These are phyloP conservation scores for Hymenochaete sp. DNA, from an alignment of 1,284 basidiomycete genomes.

Conservation along the genomic window DNA sequence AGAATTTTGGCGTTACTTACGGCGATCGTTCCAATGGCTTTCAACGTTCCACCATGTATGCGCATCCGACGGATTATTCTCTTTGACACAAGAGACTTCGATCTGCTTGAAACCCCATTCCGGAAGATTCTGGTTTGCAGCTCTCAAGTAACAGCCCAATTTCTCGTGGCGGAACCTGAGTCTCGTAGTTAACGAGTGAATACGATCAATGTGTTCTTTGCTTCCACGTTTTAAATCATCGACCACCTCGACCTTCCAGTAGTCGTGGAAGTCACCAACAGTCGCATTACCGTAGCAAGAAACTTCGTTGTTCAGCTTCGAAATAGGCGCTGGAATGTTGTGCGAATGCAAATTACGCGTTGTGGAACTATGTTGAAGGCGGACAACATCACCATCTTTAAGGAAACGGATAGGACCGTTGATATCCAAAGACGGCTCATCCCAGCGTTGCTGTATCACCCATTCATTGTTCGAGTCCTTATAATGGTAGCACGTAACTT, in stretches of 20 bases:
- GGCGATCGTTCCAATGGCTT: constrained; percentile 88
- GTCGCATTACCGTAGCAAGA: constrained; percentile 87
- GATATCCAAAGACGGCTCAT: constrained; percentile 55
- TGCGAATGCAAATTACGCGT: constrained; percentile 93
- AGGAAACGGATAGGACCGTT: constrained; percentile 66
- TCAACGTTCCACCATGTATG: constrained; percentile 99
- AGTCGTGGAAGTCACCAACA: constrained; percentile 81
- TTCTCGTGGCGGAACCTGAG: constrained; percentile 76
- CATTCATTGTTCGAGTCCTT: constrained; percentile 98
- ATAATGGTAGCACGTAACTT: constrained; percentile 99
- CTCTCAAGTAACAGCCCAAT: constrained; percentile 83
- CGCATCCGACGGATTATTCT: constrained; percentile 73
- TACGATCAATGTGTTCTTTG: constrained; percentile 51
- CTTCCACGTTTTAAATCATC: constrained; percentile 74
- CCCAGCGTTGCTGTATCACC: constrained; percentile 76
- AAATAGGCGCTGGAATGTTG: constrained; percentile 76
- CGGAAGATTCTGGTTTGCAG: constrained; percentile 83
- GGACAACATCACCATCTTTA: constrained; percentile 69
- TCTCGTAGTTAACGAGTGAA: constrained; percentile 87
- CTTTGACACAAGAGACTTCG: constrained; percentile 90
- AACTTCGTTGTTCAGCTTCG: constrained; percentile 88
- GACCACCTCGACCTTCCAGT: constrained; percentile 92
- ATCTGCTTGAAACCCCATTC: constrained; percentile 99
- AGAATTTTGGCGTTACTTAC: constrained; percentile 43
- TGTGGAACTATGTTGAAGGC: constrained; percentile 77